These are phyloP conservation scores for Pythium oligandrum DNA, from an alignment of 352 stramenopile genomes.

Conservation along the genomic window DNA sequence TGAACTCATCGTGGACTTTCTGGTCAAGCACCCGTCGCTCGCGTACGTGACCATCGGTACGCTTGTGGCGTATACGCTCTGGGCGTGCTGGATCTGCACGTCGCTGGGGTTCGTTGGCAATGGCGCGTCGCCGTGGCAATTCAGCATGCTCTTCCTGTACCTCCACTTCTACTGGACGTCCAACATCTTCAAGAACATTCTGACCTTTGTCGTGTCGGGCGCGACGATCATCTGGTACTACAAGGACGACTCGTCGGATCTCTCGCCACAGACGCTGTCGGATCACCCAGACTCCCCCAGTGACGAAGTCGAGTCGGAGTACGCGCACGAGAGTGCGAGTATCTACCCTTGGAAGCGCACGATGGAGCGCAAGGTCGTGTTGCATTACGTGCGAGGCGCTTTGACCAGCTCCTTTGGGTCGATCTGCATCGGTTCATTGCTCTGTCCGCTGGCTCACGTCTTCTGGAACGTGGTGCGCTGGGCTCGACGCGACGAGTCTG, in stretches of 20 bases:
- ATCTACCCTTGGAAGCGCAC: constrained; percentile 11
- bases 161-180: constrained; percentile 88
- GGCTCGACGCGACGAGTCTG: constrained; percentile 64
- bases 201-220: constrained; percentile 73
- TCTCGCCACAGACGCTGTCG: constrained; percentile 37
- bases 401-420: constrained; percentile 76
- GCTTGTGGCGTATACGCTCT: constrained; percentile 67
- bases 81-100: constrained; percentile 73
- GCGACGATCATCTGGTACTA: constrained; percentile 87
- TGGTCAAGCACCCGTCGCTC: constrained; percentile 52
- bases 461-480: constrained; percentile 76
- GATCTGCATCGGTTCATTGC: constrained; percentile 77
- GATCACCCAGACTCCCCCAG: constrained; percentile 29
- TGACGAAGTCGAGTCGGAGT: constrained; percentile 4
- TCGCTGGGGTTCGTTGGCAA: constrained; percentile 67
- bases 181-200: constrained; percentile 81
- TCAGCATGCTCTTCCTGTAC: constrained; percentile 69
- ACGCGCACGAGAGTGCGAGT: not conserved
- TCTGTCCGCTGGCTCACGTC: constrained; percentile 71
- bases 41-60: constrained; percentile 38
- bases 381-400: constrained; percentile 61
- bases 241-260: constrained; percentile 58
- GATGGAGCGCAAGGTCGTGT: constrained; percentile 49
- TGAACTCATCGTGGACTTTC: constrained; percentile 70
- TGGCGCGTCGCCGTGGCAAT: constrained; percentile 55